A percentile compares a stretch with the other conserved stretches of the same genome.
Conservation (phyloP, 2,329 filamentous ascomycete species). For the Neonectria coccinea region DNA sequence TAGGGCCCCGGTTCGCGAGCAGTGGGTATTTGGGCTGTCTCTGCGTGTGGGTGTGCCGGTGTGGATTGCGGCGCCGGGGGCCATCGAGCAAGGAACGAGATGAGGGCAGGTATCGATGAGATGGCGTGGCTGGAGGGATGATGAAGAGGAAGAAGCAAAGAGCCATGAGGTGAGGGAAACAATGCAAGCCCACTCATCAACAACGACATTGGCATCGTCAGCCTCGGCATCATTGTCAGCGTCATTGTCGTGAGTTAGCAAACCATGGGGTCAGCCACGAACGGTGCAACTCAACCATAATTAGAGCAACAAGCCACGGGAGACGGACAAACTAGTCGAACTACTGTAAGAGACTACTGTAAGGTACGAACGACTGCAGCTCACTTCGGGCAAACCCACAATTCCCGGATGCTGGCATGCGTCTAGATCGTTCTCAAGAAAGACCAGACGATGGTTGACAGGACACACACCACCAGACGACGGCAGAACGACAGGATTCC, state of each 20-base stretch:
- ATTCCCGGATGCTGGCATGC: not conserved
- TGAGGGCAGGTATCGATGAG: not conserved
- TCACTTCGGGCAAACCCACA: not conserved
- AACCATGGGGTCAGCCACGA: not conserved
- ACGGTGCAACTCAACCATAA: not conserved
- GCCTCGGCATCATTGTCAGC: not conserved
- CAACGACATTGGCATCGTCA: not conserved
- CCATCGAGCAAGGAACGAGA: conserved; percentile 1
- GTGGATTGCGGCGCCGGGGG: not conserved
- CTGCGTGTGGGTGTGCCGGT: not conserved
- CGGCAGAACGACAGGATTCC: conserved; percentile 14
- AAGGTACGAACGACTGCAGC: not conserved
- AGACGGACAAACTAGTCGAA: not conserved
- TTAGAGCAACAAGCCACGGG: not conserved
- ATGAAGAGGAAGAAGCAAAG: not conserved
- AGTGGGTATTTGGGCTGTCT: not conserved
- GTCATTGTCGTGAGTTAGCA: not conserved
- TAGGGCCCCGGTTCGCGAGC: conserved; percentile 2
- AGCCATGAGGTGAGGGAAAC: not conserved
- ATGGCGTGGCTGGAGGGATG: not conserved
- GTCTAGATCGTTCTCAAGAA: conserved; percentile 3
- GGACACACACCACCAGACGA: conserved; percentile 17
- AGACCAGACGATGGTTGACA: conserved; percentile 11
- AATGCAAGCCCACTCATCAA: not conserved
- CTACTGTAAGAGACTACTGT: not conserved